phyloP scores from a whole-genome alignment of 352 stramenopile genomes.

The Phytophthora europaea region DNA sequence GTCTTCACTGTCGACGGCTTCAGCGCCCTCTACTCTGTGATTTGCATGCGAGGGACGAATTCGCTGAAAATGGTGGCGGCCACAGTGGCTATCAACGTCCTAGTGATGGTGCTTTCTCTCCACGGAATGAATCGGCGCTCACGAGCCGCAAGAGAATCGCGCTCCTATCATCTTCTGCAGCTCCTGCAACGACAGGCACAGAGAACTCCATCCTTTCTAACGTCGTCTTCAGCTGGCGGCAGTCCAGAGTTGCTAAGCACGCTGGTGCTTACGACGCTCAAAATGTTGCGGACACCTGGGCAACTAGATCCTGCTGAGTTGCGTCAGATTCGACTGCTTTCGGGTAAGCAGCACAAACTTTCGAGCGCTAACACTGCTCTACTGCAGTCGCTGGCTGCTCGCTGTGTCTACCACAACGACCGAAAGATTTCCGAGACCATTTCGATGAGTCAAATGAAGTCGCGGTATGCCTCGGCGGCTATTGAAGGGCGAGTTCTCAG shows the following conservation, averaged over 20 bases:
- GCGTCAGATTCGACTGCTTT: constrained; percentile 26
- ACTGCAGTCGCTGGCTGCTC: constrained; percentile 17
- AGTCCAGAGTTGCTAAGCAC: constrained; percentile 12
- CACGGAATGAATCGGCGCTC: constrained; percentile 21
- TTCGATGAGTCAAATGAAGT: constrained; percentile 21
- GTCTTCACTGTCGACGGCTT: constrained; percentile 43
- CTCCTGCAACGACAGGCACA: constrained; percentile 7
- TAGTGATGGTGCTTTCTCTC: constrained; percentile 11
- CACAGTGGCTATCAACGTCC: constrained; percentile 19
- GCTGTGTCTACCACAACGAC: constrained; percentile 27
- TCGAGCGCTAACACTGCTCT: constrained; percentile 10
- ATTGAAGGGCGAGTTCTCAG: constrained; percentile 5
- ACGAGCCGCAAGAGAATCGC: constrained; percentile 5
- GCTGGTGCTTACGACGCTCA: constrained; percentile 14
- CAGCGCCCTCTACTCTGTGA: constrained; percentile 34
- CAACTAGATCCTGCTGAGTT: constrained; percentile 20
- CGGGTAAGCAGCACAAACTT: constrained; percentile 19
- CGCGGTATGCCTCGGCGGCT: constrained; percentile 11
- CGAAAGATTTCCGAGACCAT: neutral
- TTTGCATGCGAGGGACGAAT: constrained; percentile 36
- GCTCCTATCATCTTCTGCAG: neutral
- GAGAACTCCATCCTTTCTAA: constrained; percentile 16
- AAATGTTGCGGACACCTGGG: constrained; percentile 17
- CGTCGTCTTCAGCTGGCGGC: neutral
- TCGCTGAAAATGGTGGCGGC: constrained; percentile 22